A percentile compares a stretch with the other conserved stretches of the same genome.
Evolutionary conservation across 2,329 filamentous ascomycete species (phyloP).

Genomic region (Botrytis byssoidea): DNA sequence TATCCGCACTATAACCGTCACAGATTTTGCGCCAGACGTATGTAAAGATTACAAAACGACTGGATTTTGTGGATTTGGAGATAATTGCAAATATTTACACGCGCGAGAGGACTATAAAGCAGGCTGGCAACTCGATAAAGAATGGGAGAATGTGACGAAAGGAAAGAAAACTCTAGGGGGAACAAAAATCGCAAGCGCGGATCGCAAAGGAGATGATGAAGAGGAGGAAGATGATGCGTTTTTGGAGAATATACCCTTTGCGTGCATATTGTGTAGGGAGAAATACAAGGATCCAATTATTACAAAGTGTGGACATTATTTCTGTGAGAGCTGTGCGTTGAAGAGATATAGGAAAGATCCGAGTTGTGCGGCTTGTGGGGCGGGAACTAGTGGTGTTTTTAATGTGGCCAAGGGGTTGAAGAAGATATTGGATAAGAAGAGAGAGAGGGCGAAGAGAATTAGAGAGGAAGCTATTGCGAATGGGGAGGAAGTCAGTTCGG

Average conservation of each 20-base stretch:
- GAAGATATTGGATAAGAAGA: slow-evolving; percentile 68
- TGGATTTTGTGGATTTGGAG: slow-evolving; percentile 47
- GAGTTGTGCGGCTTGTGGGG: slow-evolving; percentile 79
- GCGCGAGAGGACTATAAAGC: slow-evolving; percentile 77
- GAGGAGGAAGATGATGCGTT: slow-evolving; percentile 44
- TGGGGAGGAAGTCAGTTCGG: slow-evolving; percentile 50
- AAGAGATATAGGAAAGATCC: slow-evolving; percentile 84
- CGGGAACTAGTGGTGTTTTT: slow-evolving; percentile 85
- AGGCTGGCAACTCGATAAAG: slow-evolving; percentile 91
- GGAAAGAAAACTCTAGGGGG: slow-evolving; percentile 62
- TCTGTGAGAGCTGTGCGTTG: slow-evolving; percentile 87
- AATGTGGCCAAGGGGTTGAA: slow-evolving; percentile 82
- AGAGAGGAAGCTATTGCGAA: slow-evolving; percentile 52
- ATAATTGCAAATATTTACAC: slow-evolving; percentile 77
- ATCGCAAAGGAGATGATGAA: slow-evolving; percentile 37
- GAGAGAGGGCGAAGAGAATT: slow-evolving; percentile 54
- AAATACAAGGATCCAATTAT: slow-evolving; percentile 65
- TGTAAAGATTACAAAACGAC: slow-evolving; percentile 94
- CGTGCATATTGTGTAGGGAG: slow-evolving; percentile 39
- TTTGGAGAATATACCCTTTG: slow-evolving; percentile 40
- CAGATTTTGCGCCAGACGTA: slow-evolving; percentile 86
- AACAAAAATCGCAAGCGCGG: slow-evolving; percentile 44
- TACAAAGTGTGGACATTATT: slow-evolving; percentile 93
- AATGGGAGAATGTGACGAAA: slow-evolving; percentile 86
- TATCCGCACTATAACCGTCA: slow-evolving; percentile 84